Percentiles rank a stretch among this genome's conserved stretches.
These are phyloP conservation scores for Hydnomerulius pinastri DNA, from an alignment of 768 basidiomycete genomes.

Conservation along the genomic window DNA sequence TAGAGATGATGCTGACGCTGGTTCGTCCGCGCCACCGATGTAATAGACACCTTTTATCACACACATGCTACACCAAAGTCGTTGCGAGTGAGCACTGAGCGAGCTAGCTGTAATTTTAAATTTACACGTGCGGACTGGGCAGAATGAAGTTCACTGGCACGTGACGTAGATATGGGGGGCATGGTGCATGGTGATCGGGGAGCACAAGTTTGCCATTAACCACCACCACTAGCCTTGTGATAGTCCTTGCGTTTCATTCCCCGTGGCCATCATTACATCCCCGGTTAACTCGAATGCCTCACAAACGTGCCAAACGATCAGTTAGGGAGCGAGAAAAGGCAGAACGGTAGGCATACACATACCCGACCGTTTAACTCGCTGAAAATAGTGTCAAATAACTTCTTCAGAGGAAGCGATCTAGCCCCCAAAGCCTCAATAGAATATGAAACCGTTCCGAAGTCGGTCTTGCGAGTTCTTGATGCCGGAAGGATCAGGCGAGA, in stretches of 20 bases:
- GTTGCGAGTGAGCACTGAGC: too few species aligned
- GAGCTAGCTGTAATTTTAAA: too few species aligned
- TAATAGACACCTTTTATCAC: background rate
- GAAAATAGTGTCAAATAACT: background rate
- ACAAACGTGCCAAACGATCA: slow-evolving; percentile 61
- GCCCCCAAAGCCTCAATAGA: slow-evolving; percentile 47
- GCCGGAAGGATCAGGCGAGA: slow-evolving; percentile 59
- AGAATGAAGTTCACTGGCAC: too few species aligned
- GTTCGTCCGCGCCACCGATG: slow-evolving; percentile 1
- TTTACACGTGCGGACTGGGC: too few species aligned
- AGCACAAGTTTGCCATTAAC: background rate
- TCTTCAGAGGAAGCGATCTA: slow-evolving; percentile 50
- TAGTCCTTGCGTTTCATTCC: background rate
- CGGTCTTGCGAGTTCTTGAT: slow-evolving; percentile 63
- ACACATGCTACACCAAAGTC: too few species aligned
- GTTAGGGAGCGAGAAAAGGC: slow-evolving; percentile 44
- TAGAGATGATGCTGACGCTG: slow-evolving; percentile 9
- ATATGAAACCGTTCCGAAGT: slow-evolving; percentile 71
- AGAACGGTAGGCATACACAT: slow-evolving; percentile 40
- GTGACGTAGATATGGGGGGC: background rate
- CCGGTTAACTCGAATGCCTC: slow-evolving; percentile 59
- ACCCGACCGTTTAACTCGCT: background rate
- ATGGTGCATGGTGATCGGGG: background rate
- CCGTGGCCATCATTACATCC: background rate
- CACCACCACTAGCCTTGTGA: background rate